Evolutionary conservation across 2,329 filamentous ascomycete genomes (phyloP), one percentile per base, ranked within the genome.

Genomic region (Hypomyces perniciosus): DNA sequence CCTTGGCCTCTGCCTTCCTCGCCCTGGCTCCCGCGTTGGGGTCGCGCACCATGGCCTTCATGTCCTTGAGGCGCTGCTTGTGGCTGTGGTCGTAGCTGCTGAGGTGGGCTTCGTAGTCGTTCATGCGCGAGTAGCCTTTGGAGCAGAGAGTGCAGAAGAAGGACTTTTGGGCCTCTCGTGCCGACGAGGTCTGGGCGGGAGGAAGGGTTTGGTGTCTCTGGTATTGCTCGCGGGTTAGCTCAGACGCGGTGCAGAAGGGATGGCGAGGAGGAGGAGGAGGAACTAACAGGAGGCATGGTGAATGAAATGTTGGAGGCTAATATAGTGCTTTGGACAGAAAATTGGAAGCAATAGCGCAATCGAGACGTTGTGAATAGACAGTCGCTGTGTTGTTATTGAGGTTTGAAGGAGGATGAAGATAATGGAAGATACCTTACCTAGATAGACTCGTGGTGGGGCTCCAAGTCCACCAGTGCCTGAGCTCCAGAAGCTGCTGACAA

Each of bases 31-130:
- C 78, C 27, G 82, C 83, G 48, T 77, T 78, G 1, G 86, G 83
- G 57, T 90, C 85, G 58, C 85, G 83, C 31, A 86, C 84, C 75
- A 91, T 85, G 62, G 87, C 84, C 70, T 90, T 90, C 87, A 92
- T 90, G 62, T 93, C 88, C 69, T 89, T 88, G 52, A 91, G 80
- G 45, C 88, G 86, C 72, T 95, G 90, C 67, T 90, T 91, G 70
- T 99, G 93, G 61, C 88, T 88, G 71, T 99, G 93, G 65, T 97
- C 93, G 69, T 97, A 97, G 62, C 88, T 93, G 56, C 84, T 84
- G 51, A 96, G 88, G 68, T 99, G 93, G 6, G 91, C 86, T 69
- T 97, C 92, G 68, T 95, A 96, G 67, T 97, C 92, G 65, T 95
- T 92, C 78, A 95, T 92, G 50, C 93, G 90, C 2, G 85, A 84